Conservation (phyloP, 2,329 filamentous ascomycete species). For the Akanthomyces dipterigenus region DNA sequence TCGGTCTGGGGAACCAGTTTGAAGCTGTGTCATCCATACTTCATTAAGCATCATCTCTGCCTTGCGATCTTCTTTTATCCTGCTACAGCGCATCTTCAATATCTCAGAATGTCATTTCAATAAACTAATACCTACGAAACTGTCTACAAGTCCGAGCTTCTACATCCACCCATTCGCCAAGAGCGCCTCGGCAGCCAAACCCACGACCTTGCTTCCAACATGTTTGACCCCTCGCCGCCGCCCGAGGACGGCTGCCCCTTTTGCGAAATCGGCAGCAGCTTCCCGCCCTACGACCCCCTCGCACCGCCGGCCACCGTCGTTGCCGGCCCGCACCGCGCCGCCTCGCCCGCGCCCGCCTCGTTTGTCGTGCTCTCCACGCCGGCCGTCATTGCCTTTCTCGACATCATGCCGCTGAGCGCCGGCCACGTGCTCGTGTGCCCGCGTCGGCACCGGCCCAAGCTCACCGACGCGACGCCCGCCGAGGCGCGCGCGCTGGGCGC, state of each 20-base stretch:
- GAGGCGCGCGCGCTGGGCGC: conserved; percentile 62
- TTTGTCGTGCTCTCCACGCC: conserved; percentile 73
- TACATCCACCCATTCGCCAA: not conserved
- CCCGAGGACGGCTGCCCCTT: conserved; percentile 47
- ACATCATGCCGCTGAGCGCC: conserved; percentile 79
- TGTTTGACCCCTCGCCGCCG: conserved; percentile 30
- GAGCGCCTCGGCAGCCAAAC: not conserved
- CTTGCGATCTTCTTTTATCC: not conserved
- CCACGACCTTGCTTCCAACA: conserved; percentile 4
- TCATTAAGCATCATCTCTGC: not conserved
- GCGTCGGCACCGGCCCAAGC: conserved; percentile 67
- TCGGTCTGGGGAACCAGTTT: conserved; percentile 3
- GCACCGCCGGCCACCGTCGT: conserved; percentile 34
- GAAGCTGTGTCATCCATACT: not conserved
- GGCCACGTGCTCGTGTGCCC: conserved; percentile 82
- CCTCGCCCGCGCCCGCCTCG: conserved; percentile 33
- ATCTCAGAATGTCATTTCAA: not conserved
- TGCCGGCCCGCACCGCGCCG: conserved; percentile 19
- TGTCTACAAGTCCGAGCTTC: not conserved
- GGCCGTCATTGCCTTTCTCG: conserved; percentile 77
- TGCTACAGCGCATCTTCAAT: not conserved
- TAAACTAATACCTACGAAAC: not conserved
- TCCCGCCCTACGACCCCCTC: conserved; percentile 39
- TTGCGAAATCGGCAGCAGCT: conserved; percentile 50
- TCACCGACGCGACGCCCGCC: conserved; percentile 58